A percentile compares a stretch with the other conserved stretches of the same genome.
Evolutionary conservation across 176 grass and related monocot species (phyloP).

Genomic region (Bolboschoenus planiculmis): DNA sequence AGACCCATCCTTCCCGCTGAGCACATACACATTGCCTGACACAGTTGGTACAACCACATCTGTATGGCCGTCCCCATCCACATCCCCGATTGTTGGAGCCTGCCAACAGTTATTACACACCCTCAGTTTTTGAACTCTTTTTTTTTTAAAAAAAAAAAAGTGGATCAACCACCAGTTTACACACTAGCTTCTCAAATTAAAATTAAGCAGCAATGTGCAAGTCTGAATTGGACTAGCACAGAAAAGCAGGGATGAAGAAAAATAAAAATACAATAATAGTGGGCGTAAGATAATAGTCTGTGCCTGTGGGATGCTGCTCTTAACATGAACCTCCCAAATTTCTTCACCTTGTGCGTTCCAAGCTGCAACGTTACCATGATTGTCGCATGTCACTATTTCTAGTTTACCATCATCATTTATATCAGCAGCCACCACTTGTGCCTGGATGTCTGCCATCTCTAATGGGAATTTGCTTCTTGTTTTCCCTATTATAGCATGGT

Average conservation of each 20-base stretch:
- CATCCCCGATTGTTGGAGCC: constrained; percentile 87
- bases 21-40: constrained; percentile 89
- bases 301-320: constrained; percentile 85
- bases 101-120: constrained; percentile 37
- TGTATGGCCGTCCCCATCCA: constrained; percentile 81
- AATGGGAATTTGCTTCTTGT: constrained; percentile 80
- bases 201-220: not conserved
- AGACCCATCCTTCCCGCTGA: constrained; percentile 89
- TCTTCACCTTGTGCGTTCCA: constrained; percentile 91
- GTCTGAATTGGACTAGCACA: not conserved
- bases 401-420: constrained; percentile 98
- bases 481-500: constrained; percentile 40
- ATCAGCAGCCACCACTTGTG: constrained; percentile 75
- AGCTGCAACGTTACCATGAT: constrained; percentile 90
- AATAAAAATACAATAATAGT: not conserved
- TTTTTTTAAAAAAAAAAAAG: not conserved
- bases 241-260: not conserved
- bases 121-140: not conserved
- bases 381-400: constrained; percentile 79
- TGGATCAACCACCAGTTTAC: not conserved
- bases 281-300: not conserved
- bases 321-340: constrained; percentile 96
- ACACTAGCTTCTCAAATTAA: not conserved
- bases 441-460: constrained; percentile 95
- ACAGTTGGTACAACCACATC: constrained; percentile 75